Evolutionary conservation across 345 rosid species (phyloP).

Genomic region (Punica granatum): DNA sequence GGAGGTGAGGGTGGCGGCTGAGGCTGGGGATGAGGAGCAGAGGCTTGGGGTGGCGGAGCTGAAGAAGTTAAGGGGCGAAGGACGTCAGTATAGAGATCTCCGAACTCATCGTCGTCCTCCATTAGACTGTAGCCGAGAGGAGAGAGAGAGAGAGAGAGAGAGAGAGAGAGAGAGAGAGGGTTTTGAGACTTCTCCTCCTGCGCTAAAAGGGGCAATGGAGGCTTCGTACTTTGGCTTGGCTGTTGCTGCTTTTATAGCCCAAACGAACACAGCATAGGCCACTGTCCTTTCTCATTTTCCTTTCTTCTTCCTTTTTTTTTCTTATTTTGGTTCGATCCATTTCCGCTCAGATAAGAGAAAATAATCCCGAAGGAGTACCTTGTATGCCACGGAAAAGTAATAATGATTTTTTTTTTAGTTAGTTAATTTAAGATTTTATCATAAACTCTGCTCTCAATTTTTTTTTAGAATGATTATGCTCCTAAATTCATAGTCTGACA

Average conservation of each 20-base stretch:
- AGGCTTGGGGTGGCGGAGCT: conserved; percentile 10
- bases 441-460: no score
- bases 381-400: no score
- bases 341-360: no score
- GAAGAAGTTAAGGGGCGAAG: conserved; percentile 47
- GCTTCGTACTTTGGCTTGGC: not conserved
- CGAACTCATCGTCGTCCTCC: conserved; percentile 99
- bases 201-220: not conserved
- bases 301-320: no score
- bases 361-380: no score
- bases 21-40: conserved; percentile 10
- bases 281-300: no score
- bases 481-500: no score
- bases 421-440: no score
- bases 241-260: not conserved
- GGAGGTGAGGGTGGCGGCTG: conserved; percentile 19
- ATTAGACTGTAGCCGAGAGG: conserved; percentile 20
- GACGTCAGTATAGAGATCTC: conserved; percentile 95
- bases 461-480: no score
- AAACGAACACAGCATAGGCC: no score
- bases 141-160: conserved; percentile 4
- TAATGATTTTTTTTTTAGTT: no score
- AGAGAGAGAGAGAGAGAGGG: conserved; percentile 6
- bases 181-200: not conserved
- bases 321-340: no score